Evolutionary conservation across 495 filamentous ascomycete species (phyloP).

Genomic region (Usnea hakonensis): DNA sequence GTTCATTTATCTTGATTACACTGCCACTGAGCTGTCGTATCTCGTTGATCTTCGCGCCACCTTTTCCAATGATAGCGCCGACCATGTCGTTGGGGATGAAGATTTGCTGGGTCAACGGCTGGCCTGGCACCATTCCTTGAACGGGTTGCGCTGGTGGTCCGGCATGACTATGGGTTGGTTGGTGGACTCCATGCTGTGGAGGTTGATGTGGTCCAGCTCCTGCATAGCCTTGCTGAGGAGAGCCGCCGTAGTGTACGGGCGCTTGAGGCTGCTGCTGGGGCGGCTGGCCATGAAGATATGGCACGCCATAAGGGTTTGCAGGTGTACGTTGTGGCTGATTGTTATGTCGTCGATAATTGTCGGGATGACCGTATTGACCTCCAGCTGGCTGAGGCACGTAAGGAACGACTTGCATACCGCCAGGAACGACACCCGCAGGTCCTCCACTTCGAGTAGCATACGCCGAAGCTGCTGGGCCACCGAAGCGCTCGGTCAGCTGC

Average conservation of each 20-base stretch:
- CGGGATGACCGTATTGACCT: conserved; percentile 85
- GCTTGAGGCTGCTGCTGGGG: conserved; percentile 51
- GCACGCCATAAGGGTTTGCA: conserved; percentile 59
- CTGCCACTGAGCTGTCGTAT: conserved; percentile 94
- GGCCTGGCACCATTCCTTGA: conserved; percentile 67
- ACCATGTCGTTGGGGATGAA: conserved; percentile 99
- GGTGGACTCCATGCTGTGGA: conserved; percentile 46
- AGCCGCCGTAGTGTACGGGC: conserved; percentile 60
- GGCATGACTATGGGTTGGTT: conserved; percentile 52
- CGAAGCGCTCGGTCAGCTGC: conserved; percentile 91
- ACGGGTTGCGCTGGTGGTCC: conserved; percentile 58
- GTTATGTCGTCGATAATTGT: conserved; percentile 68
- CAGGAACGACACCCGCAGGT: conserved; percentile 83
- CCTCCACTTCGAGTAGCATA: conserved; percentile 94
- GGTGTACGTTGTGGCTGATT: conserved; percentile 57
- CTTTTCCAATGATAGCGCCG: conserved; percentile 97
- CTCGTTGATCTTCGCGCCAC: conserved; percentile 98
- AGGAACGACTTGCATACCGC: conserved; percentile 95
- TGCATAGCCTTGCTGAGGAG: conserved; percentile 58
- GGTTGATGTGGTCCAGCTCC: conserved; percentile 76
- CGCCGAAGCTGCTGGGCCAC: conserved; percentile 89
- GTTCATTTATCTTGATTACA: conserved; percentile 99
- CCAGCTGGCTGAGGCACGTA: conserved; percentile 88
- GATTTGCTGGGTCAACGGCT: conserved; percentile 94
- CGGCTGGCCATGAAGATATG: conserved; percentile 59